Percentiles rank a stretch among this genome's conserved stretches.
Conservation (phyloP, 495 filamentous ascomycete genomes). For the Polyplosphaeria fusca region DNA sequence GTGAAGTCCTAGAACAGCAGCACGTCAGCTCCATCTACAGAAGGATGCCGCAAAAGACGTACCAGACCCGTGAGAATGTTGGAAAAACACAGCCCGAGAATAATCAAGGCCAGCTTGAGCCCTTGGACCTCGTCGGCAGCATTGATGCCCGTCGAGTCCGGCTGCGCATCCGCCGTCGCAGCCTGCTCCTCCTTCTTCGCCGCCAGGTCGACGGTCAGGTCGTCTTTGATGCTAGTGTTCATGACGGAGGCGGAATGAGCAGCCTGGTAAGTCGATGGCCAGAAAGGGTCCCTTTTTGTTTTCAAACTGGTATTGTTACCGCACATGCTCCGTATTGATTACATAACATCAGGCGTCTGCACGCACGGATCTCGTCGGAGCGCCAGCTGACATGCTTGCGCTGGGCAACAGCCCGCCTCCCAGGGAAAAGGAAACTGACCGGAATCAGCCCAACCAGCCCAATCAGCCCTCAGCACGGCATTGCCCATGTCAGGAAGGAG, state of each 20-base stretch:
- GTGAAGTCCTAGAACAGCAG: conserved; percentile 5
- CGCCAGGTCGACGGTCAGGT: background rate
- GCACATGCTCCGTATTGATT: background rate
- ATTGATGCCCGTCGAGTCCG: background rate
- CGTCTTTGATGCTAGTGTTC: background rate
- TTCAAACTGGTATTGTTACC: background rate
- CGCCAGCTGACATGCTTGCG: too few species aligned
- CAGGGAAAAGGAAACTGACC: too few species aligned
- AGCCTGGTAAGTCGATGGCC: background rate
- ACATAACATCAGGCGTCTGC: background rate
- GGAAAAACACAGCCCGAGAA: background rate
- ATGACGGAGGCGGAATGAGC: background rate
- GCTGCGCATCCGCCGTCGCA: background rate
- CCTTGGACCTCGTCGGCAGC: background rate
- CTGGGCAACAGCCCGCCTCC: too few species aligned
- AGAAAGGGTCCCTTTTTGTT: background rate
- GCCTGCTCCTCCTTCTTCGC: background rate
- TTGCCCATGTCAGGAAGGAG: too few species aligned
- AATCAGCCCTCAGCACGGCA: too few species aligned
- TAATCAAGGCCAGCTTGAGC: background rate
- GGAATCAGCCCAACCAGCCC: too few species aligned
- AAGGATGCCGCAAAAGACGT: background rate
- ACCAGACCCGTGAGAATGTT: background rate
- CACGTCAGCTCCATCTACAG: background rate
- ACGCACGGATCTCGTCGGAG: too few species aligned